Conservation (phyloP, 352 stramenopile species). For the Globisporangium nodosum region DNA sequence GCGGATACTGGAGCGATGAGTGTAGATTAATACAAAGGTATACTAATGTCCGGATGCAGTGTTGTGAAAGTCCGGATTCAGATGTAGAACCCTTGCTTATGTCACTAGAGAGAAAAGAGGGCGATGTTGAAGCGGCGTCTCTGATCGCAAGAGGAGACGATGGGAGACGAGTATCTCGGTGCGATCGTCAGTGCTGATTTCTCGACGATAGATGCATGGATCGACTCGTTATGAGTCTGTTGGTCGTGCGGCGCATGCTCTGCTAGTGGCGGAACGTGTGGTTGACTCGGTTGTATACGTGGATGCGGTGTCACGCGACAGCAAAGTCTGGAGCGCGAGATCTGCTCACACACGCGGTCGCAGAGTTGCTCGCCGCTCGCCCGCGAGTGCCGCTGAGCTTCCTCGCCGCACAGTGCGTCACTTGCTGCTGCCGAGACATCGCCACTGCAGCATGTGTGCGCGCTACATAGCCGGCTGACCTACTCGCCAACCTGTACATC, state of each 20-base stretch:
- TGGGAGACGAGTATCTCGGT: constrained; percentile 14
- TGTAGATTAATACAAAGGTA: too few species aligned
- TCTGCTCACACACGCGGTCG: constrained; percentile 8
- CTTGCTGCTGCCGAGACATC: too few species aligned
- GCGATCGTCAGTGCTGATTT: not conserved
- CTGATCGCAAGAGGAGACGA: not conserved
- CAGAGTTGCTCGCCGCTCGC: constrained; percentile 7
- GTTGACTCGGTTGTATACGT: too few species aligned
- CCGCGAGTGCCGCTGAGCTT: constrained; percentile 8
- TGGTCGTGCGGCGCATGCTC: not conserved
- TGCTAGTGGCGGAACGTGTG: not conserved
- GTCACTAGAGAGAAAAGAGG: too few species aligned
- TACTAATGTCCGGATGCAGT: too few species aligned
- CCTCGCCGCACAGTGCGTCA: constrained; percentile 8
- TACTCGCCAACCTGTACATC: too few species aligned
- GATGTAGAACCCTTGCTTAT: too few species aligned
- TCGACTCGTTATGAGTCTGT: not conserved
- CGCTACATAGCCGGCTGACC: too few species aligned
- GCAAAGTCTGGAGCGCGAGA: constrained; percentile 10
- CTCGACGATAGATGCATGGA: not conserved
- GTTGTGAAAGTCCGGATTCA: too few species aligned
- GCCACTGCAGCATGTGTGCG: not conserved
- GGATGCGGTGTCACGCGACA: not conserved
- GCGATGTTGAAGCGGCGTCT: too few species aligned
- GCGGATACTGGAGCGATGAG: too few species aligned